These are phyloP conservation scores for Strobilomyces confusus DNA, from an alignment of 768 basidiomycete genomes.

Conservation along the genomic window DNA sequence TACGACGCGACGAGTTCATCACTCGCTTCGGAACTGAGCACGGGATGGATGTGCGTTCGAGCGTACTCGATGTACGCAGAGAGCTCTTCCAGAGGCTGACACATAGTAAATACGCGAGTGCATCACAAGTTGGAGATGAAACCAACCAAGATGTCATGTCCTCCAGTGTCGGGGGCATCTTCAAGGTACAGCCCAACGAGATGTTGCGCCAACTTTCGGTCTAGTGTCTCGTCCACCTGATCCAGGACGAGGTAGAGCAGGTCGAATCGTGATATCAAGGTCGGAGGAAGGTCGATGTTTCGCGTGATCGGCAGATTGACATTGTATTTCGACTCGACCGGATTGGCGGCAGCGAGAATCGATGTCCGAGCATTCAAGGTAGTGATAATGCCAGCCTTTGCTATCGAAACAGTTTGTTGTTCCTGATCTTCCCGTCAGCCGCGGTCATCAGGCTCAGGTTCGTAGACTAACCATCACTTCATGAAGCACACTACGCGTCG, in stretches of 20 bases:
- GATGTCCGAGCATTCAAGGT: conserved; percentile 98
- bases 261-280: conserved; percentile 96
- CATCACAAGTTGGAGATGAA: neutral
- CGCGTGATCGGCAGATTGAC: conserved; percentile 86
- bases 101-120: conserved; percentile 4
- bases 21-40: conserved; percentile 81
- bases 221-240: conserved; percentile 84
- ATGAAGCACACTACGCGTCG: conserved; percentile 95
- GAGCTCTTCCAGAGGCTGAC: conserved; percentile 82
- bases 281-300: conserved; percentile 97
- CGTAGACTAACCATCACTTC: conserved; percentile 83
- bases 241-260: conserved; percentile 94
- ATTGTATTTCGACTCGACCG: conserved; percentile 94
- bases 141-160: conserved; percentile 74
- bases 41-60: conserved; percentile 78
- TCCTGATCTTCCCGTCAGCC: conserved; percentile 51
- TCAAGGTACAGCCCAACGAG: conserved; percentile 92
- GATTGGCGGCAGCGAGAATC: conserved; percentile 95
- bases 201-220: conserved; percentile 86
- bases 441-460: neutral
- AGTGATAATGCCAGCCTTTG: conserved; percentile 98
- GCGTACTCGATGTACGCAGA: conserved; percentile 95
- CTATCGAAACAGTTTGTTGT: conserved; percentile 99
- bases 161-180: conserved; percentile 61
- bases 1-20: conserved; percentile 84